These are phyloP conservation scores for Combretum micranthum DNA, from an alignment of 345 rosid species.

Conservation along the genomic window DNA sequence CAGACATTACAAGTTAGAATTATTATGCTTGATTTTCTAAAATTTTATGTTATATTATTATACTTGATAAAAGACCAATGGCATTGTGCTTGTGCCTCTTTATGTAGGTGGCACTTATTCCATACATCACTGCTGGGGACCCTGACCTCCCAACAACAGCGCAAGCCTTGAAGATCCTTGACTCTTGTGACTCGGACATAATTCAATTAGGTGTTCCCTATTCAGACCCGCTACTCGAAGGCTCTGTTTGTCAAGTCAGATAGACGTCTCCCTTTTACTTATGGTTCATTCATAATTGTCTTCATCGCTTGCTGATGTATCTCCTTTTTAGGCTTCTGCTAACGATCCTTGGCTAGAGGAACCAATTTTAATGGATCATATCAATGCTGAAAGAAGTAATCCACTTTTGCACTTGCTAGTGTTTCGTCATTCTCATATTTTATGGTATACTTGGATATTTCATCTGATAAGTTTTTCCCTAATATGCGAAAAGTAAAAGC, in stretches of 20 bases:
- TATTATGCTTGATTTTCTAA: not conserved
- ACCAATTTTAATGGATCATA: slow-evolving; percentile 56
- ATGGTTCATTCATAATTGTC: not conserved
- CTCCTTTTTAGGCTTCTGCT: slow-evolving; percentile 69
- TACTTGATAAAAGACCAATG: too few relatives aligned
- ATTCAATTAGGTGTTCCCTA: slow-evolving; percentile 84
- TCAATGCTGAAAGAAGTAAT: slow-evolving; percentile 77
- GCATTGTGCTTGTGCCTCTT: not conserved
- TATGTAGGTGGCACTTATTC: slow-evolving; percentile 75
- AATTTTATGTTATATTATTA: not conserved
- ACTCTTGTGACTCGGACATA: slow-evolving; percentile 70
- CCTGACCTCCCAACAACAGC: slow-evolving; percentile 96
- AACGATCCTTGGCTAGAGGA: slow-evolving; percentile 69
- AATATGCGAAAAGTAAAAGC: too few relatives aligned
- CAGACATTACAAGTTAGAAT: not conserved
- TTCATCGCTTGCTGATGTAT: slow-evolving; percentile 6
- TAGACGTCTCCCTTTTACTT: not conserved
- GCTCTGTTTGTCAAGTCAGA: slow-evolving; percentile 86
- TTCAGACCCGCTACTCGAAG: slow-evolving; percentile 93
- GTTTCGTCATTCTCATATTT: too few relatives aligned
- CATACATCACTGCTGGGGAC: slow-evolving; percentile 94
- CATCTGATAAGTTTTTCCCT: too few relatives aligned
- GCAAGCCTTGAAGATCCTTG: slow-evolving; percentile 71
- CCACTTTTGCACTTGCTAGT: not conserved
- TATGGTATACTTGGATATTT: too few relatives aligned